Base-by-base conservation (phyloP, 306 rosid species). In the Vicia sativa region DNA sequence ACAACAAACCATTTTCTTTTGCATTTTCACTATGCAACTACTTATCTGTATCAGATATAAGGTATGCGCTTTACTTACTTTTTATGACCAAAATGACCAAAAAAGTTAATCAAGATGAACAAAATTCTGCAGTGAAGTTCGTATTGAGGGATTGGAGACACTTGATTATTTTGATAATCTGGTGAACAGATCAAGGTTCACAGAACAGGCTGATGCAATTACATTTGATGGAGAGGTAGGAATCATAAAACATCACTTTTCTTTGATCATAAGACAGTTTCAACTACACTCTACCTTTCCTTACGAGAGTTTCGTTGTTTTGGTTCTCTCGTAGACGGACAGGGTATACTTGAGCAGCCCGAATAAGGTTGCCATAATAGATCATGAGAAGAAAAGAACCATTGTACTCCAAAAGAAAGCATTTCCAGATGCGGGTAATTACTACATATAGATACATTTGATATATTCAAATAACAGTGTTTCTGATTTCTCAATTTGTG, bases 131-230 rank as follows among this genome's bases (percentile, higher is more conserved):
- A 89, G 96, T 62, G 92, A 89, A 79, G 92, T 89, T 65, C 86
- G 92, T 6, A 70, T 89, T 64, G 96, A 89, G 77, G 96, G 92
- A 74, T 75, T 89, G 80, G 96, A 89, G 78, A 89, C 96, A 15
- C 89, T 89, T 26, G 92, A 89, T 74, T 89, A 85, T 82, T 71
- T 84, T 6, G 96, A 89, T 72, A 83, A 84, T 71, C 79, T 87
- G 67, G 70, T 67, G 68, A 72, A 68, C 35, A 73, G 83, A 65
- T 62, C 77, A 64, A 82, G 91, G 76, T 87, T 82, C 83, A 89
- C 96, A 7, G 96, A 89, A 57, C 96, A 89, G 56, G 96, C 91
- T 41, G 96, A 89, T 79, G 93, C 96, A 60, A 75, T 89, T 41
- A 89, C 93, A 5, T 85, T 89, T 43, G 96, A 89, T 62, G 89